Base-by-base conservation (phyloP, 805 yeast genomes). In the Tetrapisispora pingtungensis region DNA sequence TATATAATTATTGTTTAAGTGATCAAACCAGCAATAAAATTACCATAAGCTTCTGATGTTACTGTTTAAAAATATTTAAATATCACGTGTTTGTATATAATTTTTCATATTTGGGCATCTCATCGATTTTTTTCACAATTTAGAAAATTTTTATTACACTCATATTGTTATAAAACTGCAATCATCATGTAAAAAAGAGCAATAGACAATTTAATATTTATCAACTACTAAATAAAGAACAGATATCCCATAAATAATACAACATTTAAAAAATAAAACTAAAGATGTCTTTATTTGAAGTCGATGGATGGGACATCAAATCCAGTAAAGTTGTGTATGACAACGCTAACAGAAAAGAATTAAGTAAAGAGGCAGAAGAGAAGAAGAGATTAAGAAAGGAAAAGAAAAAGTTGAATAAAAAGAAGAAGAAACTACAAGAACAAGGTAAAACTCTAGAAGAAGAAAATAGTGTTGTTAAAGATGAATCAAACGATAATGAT, bases 221-320 rank as follows among this genome's bases (percentile, higher is more conserved):
- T n/a, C n/a, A n/a, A n/a, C n/a, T n/a, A n/a, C n/a, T n/a, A n/a
- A n/a, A n/a, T n/a, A n/a, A n/a, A n/a, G n/a, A n/a, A n/a, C n/a
- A n/a, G n/a, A n/a, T n/a, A n/a, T n/a, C n/a, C n/a, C n/a, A n/a
- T n/a, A n/a, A n/a, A n/a, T n/a, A n/a, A n/a, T n/a, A n/a, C n/a
- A 31, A 31, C 7, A 10, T 7, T 31, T 31, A 31, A 32, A n/a
- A n/a, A 10, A 32, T 22, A 30, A 13, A 20, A 12, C 6, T 3
- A 10, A 32, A 24, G 57, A 81, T 81, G 89, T 74, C 84, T 28
- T 69, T 86, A 49, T 86, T 86, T 58, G 74, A 81, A 58, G 88
- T 83, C 18, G 85, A 79, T 42, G 95, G 94, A 15, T 86, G 96
- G 96, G 73, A 80, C 50, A 59, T 86, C 43, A 75, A 78, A 50